phyloP scores from a whole-genome alignment of 1,284 basidiomycete genomes.

The Pisolithus thermaeus region DNA sequence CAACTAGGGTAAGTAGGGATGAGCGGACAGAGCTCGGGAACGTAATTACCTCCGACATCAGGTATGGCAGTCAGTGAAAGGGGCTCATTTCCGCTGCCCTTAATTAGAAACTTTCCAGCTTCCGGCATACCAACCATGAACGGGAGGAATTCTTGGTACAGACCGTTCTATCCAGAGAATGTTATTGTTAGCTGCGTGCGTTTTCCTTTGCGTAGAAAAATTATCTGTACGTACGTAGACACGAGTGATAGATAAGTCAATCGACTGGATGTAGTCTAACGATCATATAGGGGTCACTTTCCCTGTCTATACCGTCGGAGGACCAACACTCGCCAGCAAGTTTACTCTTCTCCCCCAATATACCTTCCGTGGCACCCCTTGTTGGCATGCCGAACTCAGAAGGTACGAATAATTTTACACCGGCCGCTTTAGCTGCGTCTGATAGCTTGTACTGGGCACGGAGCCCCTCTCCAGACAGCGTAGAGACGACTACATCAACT shows the following conservation, averaged over 20 bases:
- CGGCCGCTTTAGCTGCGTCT: constrained; percentile 32
- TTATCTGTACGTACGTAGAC: constrained; percentile 2
- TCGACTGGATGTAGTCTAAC: constrained; percentile 2
- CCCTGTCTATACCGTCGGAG: not conserved
- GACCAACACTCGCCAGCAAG: not conserved
- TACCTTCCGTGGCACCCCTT: not conserved
- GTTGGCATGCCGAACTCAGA: constrained; percentile 10
- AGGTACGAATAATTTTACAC: constrained; percentile 27
- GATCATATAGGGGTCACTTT: not conserved
- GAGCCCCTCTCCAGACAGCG: constrained; percentile 24
- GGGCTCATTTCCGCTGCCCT: constrained; percentile 16
- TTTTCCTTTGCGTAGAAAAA: not conserved
- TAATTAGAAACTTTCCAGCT: constrained; percentile 13
- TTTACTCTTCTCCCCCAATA: not conserved
- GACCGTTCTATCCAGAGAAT: constrained; percentile 13
- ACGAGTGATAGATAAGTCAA: constrained; percentile 6
- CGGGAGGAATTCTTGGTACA: constrained; percentile 15
- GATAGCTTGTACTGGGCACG: constrained; percentile 28
- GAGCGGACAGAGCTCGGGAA: not conserved
- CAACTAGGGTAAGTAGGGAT: not conserved
- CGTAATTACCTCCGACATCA: constrained; percentile 18
- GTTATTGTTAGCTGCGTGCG: not conserved
- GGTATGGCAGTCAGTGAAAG: constrained; percentile 15
- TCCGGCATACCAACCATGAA: constrained; percentile 5
- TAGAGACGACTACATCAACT: constrained; percentile 32